A percentile compares a stretch with the other conserved stretches of the same genome.
These are phyloP conservation scores for Pyronema domesticum DNA, from an alignment of 495 filamentous ascomycete species.

Conservation along the genomic window DNA sequence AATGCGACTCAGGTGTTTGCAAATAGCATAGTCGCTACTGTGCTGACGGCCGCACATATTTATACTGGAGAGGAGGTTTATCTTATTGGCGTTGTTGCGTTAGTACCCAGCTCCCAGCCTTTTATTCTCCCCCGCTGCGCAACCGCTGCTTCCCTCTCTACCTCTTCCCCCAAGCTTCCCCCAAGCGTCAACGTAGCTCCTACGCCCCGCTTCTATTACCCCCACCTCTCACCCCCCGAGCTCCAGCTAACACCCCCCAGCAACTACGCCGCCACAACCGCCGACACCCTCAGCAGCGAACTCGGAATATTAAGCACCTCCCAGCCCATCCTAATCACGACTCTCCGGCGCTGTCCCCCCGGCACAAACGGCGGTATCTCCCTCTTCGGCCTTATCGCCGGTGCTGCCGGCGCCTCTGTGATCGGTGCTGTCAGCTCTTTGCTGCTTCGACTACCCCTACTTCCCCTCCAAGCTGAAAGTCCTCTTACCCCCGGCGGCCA, in stretches of 20 bases:
- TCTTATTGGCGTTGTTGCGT: no score
- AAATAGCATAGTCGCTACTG: conserved; percentile 63
- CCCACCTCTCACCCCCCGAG: no score
- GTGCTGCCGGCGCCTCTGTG: conserved; percentile 53
- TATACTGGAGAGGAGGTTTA: conserved; percentile 9
- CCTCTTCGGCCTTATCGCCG: conserved; percentile 49
- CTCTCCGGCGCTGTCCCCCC: conserved; percentile 54
- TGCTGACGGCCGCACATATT: conserved; percentile 53
- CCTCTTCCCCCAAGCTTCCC: no score
- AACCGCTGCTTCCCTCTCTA: neutral
- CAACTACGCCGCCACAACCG: conserved; percentile 79
- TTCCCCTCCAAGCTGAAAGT: conserved; percentile 20
- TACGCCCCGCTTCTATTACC: no score
- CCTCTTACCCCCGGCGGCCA: conserved; percentile 7
- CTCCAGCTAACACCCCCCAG: neutral
- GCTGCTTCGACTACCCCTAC: conserved; percentile 45
- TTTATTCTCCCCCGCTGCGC: no score
- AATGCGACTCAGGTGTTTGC: conserved; percentile 81
- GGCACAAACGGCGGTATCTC: conserved; percentile 93
- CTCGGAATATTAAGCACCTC: conserved; percentile 72
- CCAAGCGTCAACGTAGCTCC: no score
- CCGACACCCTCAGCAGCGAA: conserved; percentile 91
- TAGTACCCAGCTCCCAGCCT: no score
- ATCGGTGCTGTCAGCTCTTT: conserved; percentile 47
- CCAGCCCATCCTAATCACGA: conserved; percentile 68